Evolutionary conservation across 495 filamentous ascomycete species (phyloP).

Genomic region (Daldinia childiae): DNA sequence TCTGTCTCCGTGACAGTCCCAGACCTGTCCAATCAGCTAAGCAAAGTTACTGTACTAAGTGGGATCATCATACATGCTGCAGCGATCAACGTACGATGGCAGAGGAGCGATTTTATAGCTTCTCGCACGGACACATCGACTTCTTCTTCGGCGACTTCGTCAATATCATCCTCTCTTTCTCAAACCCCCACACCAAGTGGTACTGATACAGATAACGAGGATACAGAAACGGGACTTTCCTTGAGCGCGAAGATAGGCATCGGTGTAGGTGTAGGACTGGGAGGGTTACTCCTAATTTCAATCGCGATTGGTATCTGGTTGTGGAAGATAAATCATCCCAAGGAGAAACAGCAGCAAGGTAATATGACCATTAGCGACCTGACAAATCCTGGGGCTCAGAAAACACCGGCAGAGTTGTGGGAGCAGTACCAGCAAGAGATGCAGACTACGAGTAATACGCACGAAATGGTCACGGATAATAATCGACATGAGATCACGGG

Average conservation of each 20-base stretch:
- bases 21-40: background rate
- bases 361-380: background rate
- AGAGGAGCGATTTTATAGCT: background rate
- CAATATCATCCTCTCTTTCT: background rate
- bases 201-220: background rate
- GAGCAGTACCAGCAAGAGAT: constrained; percentile 9
- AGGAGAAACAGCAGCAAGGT: background rate
- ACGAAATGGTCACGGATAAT: constrained; percentile 10
- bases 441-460: constrained; percentile 10
- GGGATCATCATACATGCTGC: constrained; percentile 7
- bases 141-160: background rate
- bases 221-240: background rate
- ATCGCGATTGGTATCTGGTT: background rate
- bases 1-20: background rate
- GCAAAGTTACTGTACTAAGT: constrained; percentile 2
- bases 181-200: background rate
- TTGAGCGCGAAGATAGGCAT: background rate
- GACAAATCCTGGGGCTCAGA: background rate
- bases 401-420: constrained; percentile 15
- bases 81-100: constrained; percentile 14
- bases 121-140: background rate
- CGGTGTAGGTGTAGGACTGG: background rate
- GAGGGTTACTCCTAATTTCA: background rate
- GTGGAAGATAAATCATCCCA: background rate
- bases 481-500: background rate